Evolutionary conservation across 805 yeast genomes (phyloP).

Genomic region (Schwanniomyces occidentalis): DNA sequence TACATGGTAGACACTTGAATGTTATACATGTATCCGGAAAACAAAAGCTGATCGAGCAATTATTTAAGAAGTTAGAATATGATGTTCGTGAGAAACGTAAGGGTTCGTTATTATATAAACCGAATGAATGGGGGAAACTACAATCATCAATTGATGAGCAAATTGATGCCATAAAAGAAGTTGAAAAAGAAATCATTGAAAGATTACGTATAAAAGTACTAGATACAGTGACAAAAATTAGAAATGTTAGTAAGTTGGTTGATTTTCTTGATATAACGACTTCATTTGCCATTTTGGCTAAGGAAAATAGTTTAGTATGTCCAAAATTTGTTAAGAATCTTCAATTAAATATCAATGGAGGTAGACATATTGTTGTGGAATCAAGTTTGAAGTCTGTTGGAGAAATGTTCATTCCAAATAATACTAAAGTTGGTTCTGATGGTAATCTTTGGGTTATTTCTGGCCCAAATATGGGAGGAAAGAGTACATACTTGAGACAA

Average conservation of each 20-base stretch:
- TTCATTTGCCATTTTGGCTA: constrained; percentile 71
- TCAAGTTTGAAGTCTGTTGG: constrained; percentile 56
- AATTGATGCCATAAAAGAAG: constrained; percentile 47
- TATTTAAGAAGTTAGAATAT: constrained; percentile 15
- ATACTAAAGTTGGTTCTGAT: constrained; percentile 26
- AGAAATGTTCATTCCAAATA: constrained; percentile 46
- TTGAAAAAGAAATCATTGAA: constrained; percentile 56
- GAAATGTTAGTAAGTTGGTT: constrained; percentile 49
- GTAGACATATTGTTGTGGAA: constrained; percentile 88
- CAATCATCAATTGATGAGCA: constrained; percentile 53
- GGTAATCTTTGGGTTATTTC: constrained; percentile 57
- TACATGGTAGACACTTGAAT: constrained; percentile 33
- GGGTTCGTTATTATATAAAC: constrained; percentile 45
- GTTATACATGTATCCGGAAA: constrained; percentile 51
- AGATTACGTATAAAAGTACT: constrained; percentile 50
- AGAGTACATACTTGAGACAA: constrained; percentile 73
- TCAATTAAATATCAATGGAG: constrained; percentile 53
- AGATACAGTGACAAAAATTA: constrained; percentile 42
- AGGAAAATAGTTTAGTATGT: constrained; percentile 63
- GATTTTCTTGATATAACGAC: constrained; percentile 73
- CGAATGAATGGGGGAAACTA: constrained; percentile 49
- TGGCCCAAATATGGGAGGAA: constrained; percentile 92
- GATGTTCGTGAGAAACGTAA: constrained; percentile 38
- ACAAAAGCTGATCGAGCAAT: constrained; percentile 25
- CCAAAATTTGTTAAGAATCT: constrained; percentile 60